Base-by-base conservation (phyloP, 73 alveolate genomes). In the Blepharisma stoltei region DNA sequence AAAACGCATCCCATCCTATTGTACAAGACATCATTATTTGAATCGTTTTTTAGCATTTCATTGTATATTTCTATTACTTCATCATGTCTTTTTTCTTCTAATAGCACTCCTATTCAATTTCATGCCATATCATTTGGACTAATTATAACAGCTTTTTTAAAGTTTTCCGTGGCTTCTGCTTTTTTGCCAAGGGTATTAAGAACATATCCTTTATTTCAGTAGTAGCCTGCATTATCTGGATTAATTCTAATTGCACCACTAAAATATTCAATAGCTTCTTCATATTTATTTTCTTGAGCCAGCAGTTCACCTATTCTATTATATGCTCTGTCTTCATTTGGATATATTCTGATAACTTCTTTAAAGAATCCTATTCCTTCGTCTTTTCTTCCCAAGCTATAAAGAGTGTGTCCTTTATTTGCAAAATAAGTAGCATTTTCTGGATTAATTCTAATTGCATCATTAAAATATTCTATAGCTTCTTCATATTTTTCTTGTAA, bases 131-230 rank as follows among this genome's bases (percentile, higher is more conserved):
- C 67, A 52, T 52, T 52, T 52, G 67, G 67, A 52, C 3, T 20
- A n/a, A 52, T 52, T 52, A n/a, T n/a, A 52, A 52, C 3, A 52
- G 67, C 67, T 52, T 52, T 52, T 14, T 52, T 52, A 52, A n/a
- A 52, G 32, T 52, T n/a, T 52, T 52, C 67, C 0, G 3, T n/a
- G 3, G 67, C 67, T 52, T 52, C 67, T n/a, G 5, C 67, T 14
- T 3, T n/a, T 52, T 4, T 52, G 0, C 3, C 67, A n/a, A n/a
- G 67, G 32, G 2, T 52, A 52, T 52, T 20, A 52, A 52, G 67
- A 52, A 0, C 3, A 52, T 1, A 52, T 3, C 67, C 67, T 52
- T 52, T 52, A 20, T 52, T 52, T 14, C 67, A 52, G 23, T 52
- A 52, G 67, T 52, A 52, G 3, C 3, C 3, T 52, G 67, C 18